Conservation (phyloP, 352 stramenopile genomes). For the Globisporangium canariense region DNA sequence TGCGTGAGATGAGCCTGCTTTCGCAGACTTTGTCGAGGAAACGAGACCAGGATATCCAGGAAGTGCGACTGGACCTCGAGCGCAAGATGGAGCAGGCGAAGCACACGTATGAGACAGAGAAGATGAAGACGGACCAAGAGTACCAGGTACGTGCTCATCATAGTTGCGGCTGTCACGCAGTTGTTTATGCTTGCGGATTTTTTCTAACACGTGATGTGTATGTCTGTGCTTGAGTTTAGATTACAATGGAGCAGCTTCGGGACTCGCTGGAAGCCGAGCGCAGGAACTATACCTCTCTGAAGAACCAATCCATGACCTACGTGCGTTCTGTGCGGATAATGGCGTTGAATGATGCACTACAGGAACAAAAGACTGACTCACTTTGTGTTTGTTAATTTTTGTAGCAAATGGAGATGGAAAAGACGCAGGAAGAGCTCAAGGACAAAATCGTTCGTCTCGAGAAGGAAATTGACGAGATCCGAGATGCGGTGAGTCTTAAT, state of each 20-base stretch:
- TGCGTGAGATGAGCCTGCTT: slow-evolving; percentile 58
- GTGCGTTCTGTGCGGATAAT: slow-evolving; percentile 18
- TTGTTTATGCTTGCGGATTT: no score
- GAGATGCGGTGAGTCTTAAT: slow-evolving; percentile 36
- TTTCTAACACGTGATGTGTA: neutral
- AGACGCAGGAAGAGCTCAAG: slow-evolving; percentile 45
- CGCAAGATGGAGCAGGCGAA: slow-evolving; percentile 57
- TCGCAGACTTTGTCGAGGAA: slow-evolving; percentile 46
- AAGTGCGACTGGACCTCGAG: slow-evolving; percentile 47
- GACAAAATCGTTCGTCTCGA: slow-evolving; percentile 57
- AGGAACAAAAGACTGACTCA: slow-evolving; percentile 20
- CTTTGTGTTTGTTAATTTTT: slow-evolving; percentile 13
- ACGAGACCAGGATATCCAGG: slow-evolving; percentile 49
- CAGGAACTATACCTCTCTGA: slow-evolving; percentile 27
- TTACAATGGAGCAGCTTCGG: slow-evolving; percentile 33
- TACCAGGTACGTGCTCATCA: slow-evolving; percentile 31
- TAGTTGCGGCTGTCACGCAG: no score
- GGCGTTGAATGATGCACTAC: no score
- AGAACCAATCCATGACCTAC: slow-evolving; percentile 37
- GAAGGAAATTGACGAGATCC: slow-evolving; percentile 59
- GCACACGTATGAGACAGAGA: slow-evolving; percentile 37
- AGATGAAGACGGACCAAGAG: slow-evolving; percentile 53
- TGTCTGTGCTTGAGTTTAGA: slow-evolving; percentile 17
- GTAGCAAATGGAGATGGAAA: slow-evolving; percentile 36
- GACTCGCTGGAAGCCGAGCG: slow-evolving; percentile 37